These are phyloP conservation scores for Lycium barbarum DNA, from an alignment of 257 asterid species.

Conservation along the genomic window DNA sequence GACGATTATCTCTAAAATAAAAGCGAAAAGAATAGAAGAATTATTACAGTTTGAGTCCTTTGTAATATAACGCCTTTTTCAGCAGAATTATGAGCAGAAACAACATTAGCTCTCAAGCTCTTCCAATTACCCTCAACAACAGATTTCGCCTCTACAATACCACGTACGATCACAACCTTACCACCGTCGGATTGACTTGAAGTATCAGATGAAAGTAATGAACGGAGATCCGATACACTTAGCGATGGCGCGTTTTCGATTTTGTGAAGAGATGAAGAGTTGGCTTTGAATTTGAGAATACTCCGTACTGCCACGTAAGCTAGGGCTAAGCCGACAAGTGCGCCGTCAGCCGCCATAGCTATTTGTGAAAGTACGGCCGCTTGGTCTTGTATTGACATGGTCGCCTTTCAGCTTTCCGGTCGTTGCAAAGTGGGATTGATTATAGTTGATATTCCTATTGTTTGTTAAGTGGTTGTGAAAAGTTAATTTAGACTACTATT, in stretches of 20 bases:
- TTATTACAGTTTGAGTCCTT: conserved; percentile 66
- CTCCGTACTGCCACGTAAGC: conserved; percentile 77
- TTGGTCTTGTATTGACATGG: conserved; percentile 82
- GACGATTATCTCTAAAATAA: neutral
- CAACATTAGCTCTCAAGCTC: conserved; percentile 46
- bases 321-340: conserved; percentile 69
- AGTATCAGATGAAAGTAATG: conserved; percentile 41
- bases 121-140: conserved; percentile 56
- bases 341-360: conserved; percentile 77
- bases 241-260: conserved; percentile 66
- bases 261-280: conserved; percentile 68
- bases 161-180: conserved; percentile 71
- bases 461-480: neutral
- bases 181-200: conserved; percentile 38
- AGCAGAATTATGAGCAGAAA: conserved; percentile 63
- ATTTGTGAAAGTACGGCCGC: conserved; percentile 69
- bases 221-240: conserved; percentile 73
- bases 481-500: too few relatives aligned
- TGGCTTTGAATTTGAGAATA: conserved; percentile 55
- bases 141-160: conserved; percentile 69
- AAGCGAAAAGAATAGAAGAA: neutral
- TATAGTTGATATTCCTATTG: neutral
- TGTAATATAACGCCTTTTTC: conserved; percentile 68
- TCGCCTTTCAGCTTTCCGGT: neutral
- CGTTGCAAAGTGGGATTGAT: neutral